Conservation (phyloP, 495 filamentous ascomycete species). For the Penicillium steckii region DNA sequence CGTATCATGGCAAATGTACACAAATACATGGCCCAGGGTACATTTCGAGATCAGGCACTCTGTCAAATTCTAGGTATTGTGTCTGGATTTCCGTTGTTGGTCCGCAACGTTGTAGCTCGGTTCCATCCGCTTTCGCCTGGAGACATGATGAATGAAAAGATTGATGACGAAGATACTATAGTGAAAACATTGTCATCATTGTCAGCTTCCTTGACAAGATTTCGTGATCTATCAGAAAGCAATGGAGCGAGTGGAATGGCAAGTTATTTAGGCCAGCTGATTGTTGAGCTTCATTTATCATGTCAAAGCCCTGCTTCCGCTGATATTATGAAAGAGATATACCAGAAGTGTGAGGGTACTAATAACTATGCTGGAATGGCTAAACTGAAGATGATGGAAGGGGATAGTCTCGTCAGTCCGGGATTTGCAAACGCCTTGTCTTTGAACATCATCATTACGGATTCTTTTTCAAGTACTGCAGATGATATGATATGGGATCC, state of each 20-base stretch:
- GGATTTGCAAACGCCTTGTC: conserved; percentile 23
- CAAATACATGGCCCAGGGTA: background rate
- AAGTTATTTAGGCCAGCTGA: conserved; percentile 12
- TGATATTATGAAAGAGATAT: conserved; percentile 8
- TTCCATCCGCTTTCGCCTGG: conserved; percentile 13
- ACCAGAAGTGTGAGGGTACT: conserved; percentile 10
- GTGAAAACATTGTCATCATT: background rate
- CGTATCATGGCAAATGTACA: conserved; percentile 8
- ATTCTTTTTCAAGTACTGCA: conserved; percentile 1
- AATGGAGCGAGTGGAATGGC: conserved; percentile 6
- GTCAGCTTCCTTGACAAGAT: background rate
- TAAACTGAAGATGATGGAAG: conserved; percentile 22
- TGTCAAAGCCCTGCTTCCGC: conserved; percentile 9
- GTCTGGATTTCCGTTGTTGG: background rate
- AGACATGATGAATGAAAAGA: background rate
- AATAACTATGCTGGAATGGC: conserved; percentile 21
- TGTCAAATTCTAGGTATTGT: conserved; percentile 2
- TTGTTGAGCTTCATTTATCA: conserved; percentile 18
- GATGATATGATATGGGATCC: conserved; percentile 22
- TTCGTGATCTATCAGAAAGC: conserved; percentile 12
- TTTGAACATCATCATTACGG: conserved; percentile 18
- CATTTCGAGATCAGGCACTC: conserved; percentile 9
- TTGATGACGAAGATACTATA: background rate
- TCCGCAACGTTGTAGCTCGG: background rate
- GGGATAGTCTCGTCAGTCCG: conserved; percentile 18